phyloP scores from a whole-genome alignment of 140 eudicot genomes.

The Bidens hawaiensis region DNA sequence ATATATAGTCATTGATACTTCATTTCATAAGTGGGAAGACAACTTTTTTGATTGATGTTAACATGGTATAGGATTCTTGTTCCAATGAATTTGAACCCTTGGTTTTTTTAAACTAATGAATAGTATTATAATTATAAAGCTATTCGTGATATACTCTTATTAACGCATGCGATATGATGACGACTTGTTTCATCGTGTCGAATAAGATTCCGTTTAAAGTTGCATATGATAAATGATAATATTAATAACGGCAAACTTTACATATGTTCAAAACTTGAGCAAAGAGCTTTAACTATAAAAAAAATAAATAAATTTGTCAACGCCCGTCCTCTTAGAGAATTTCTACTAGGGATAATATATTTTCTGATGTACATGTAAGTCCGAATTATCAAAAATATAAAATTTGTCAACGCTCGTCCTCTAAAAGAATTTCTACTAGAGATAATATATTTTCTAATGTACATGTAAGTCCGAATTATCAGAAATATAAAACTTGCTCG shows the following conservation, averaged over 20 bases:
- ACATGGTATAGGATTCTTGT: slow-evolving; percentile 35
- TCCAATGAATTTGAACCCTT: slow-evolving; percentile 12
- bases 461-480: too few relatives aligned
- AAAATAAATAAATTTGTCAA: too few relatives aligned
- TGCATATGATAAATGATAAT: not conserved
- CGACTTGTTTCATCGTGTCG: not conserved
- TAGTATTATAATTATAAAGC: not conserved
- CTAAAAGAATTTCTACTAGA: too few relatives aligned
- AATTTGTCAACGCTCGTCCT: too few relatives aligned
- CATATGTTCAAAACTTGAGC: not conserved
- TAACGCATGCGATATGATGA: not conserved
- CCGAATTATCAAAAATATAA: too few relatives aligned
- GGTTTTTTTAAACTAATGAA: slow-evolving; percentile 14
- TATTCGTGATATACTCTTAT: not conserved
- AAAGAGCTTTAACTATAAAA: too few relatives aligned
- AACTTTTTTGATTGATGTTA: not conserved
- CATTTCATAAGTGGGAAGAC: slow-evolving; percentile 21
- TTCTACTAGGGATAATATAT: too few relatives aligned
- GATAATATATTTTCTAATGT: too few relatives aligned
- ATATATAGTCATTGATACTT: not conserved
- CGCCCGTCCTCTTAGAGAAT: too few relatives aligned
- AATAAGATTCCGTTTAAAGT: not conserved
- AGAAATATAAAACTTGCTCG: too few relatives aligned
- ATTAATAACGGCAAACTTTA: not conserved
- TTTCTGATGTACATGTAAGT: too few relatives aligned